These are phyloP conservation scores for Coniella vitis DNA, from an alignment of 2,329 filamentous ascomycete genomes.

Conservation along the genomic window DNA sequence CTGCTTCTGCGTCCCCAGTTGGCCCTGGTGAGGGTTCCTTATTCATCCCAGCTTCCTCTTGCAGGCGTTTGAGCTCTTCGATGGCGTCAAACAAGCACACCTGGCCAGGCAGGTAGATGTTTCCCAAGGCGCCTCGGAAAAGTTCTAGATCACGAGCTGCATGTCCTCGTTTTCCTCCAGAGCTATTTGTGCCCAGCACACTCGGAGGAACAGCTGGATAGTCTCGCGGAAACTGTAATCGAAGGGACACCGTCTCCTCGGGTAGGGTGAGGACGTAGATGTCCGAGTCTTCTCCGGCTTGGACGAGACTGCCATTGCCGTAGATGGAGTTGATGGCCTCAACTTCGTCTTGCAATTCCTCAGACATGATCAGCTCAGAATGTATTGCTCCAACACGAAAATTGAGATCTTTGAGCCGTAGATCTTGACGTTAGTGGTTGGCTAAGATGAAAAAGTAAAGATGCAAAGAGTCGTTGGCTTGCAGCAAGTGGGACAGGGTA, in stretches of 20 bases:
- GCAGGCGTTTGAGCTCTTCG: conserved; percentile 56
- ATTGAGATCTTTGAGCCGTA: not conserved
- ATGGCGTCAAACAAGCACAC: conserved; percentile 91
- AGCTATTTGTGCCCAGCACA: conserved; percentile 72
- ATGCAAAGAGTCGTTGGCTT: too few species aligned
- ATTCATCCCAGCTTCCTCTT: conserved; percentile 24
- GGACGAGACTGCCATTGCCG: conserved; percentile 55
- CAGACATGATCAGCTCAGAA: conserved; percentile 36
- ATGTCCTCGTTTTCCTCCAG: conserved; percentile 65
- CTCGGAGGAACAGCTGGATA: conserved; percentile 72
- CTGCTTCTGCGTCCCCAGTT: conserved; percentile 11
- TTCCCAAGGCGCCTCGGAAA: conserved; percentile 58
- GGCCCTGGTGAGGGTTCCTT: conserved; percentile 18
- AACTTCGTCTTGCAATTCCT: conserved; percentile 64
- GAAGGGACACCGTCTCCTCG: conserved; percentile 46
- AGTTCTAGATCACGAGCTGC: conserved; percentile 64
- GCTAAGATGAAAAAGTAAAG: not conserved
- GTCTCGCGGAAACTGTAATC: conserved; percentile 59
- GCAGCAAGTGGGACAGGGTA: too few species aligned
- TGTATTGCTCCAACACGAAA: not conserved
- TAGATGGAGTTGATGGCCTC: conserved; percentile 84
- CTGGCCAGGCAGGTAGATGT: conserved; percentile 64
- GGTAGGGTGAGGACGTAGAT: conserved; percentile 63
- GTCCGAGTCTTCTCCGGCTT: conserved; percentile 30
- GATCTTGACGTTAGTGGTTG: not conserved